These are phyloP conservation scores for Candida pseudoglaebosa DNA, from an alignment of 805 yeast genomes.

Conservation along the genomic window DNA sequence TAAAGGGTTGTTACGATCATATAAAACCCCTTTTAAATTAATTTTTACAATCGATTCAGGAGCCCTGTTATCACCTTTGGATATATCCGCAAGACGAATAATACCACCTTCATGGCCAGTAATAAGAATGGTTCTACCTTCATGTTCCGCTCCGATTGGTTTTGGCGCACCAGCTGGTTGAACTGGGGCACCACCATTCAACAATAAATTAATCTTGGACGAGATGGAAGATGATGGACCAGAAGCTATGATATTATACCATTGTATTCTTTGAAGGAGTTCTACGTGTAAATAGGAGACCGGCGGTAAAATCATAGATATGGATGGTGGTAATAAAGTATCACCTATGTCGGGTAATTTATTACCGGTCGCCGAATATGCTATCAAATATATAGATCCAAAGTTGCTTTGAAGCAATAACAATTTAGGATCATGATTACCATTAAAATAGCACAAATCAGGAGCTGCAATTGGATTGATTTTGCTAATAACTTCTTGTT, in stretches of 20 bases:
- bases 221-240: constrained; percentile 33
- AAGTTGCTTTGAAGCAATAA: constrained; percentile 55
- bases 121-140: constrained; percentile 51
- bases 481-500: constrained; percentile 23
- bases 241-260: constrained; percentile 69
- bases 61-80: constrained; percentile 57
- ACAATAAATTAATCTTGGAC: constrained; percentile 42
- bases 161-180: constrained; percentile 27
- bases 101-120: constrained; percentile 88
- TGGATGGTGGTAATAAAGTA: constrained; percentile 67
- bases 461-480: constrained; percentile 32
- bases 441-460: constrained; percentile 70
- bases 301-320: constrained; percentile 75
- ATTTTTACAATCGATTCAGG: constrained; percentile 30
- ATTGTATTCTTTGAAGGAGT: constrained; percentile 55
- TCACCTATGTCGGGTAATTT: constrained; percentile 20
- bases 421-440: constrained; percentile 72
- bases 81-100: constrained; percentile 79
- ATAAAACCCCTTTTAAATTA: constrained; percentile 30
- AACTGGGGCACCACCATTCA: constrained; percentile 79
- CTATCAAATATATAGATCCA: constrained; percentile 62
- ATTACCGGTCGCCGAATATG: constrained; percentile 41
- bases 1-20: constrained; percentile 20
- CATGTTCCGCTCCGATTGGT: constrained; percentile 32
- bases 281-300: constrained; percentile 52